These are phyloP conservation scores for Saccharomycopsis vini DNA, from an alignment of 805 yeast species.

Conservation along the genomic window DNA sequence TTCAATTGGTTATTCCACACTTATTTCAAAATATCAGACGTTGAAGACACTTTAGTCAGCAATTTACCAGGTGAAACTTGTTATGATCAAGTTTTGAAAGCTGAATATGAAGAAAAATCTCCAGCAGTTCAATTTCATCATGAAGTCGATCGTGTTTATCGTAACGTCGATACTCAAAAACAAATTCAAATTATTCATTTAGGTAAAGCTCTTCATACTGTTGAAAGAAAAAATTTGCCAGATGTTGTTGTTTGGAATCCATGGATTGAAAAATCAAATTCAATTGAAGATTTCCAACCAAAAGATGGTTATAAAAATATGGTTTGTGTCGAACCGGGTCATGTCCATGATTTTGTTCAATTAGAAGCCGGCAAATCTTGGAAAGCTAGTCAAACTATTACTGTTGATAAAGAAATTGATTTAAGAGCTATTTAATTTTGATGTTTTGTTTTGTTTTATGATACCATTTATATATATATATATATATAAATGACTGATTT, in stretches of 20 bases:
- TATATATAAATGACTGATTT: not conserved
- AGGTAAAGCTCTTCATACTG: conserved; percentile 62
- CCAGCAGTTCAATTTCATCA: conserved; percentile 65
- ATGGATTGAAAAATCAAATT: conserved; percentile 74
- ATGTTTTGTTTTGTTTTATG: too few relatives aligned
- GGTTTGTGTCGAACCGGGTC: conserved; percentile 95
- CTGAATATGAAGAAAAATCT: conserved; percentile 57
- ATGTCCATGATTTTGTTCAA: conserved; percentile 58
- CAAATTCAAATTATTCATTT: conserved; percentile 58
- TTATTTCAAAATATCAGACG: conserved; percentile 66
- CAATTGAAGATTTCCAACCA: conserved; percentile 86
- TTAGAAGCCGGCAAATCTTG: conserved; percentile 68
- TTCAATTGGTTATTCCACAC: conserved; percentile 96
- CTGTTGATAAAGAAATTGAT: conserved; percentile 48
- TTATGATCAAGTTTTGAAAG: conserved; percentile 65
- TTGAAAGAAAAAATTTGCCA: conserved; percentile 53
- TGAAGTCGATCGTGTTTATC: conserved; percentile 82
- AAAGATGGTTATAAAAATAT: conserved; percentile 73
- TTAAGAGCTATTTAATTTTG: conserved; percentile 45
- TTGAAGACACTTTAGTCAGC: conserved; percentile 66
- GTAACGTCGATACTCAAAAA: conserved; percentile 45
- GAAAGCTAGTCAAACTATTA: conserved; percentile 57
- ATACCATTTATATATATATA: too few relatives aligned
- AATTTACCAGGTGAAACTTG: conserved; percentile 68
- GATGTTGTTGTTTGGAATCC: conserved; percentile 96